Evolutionary conservation across 176 grass and related monocot genomes (phyloP).

Genomic region (Oryza meyeriana): DNA sequence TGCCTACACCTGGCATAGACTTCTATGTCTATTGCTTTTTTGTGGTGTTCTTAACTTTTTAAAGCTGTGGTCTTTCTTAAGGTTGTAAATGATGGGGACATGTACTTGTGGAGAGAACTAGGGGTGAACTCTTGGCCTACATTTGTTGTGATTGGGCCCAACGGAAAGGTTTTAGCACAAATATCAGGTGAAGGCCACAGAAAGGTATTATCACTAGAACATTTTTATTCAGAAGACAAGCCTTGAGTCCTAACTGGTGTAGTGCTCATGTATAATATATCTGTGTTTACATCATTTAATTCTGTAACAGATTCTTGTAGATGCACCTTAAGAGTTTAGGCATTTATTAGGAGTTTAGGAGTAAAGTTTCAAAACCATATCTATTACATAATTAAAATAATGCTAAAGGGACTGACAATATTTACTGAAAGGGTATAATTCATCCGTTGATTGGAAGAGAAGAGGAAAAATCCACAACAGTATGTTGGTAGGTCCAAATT

Average conservation of each 20-base stretch:
- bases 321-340: background rate
- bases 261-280: background rate
- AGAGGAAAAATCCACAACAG: background rate
- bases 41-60: constrained; percentile 3
- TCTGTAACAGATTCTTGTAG: background rate
- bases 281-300: background rate
- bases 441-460: background rate
- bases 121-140: constrained; percentile 97
- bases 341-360: background rate
- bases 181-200: constrained; percentile 88
- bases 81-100: constrained; percentile 94
- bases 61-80: constrained; percentile 39
- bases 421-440: background rate
- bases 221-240: constrained; percentile 14
- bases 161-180: constrained; percentile 82
- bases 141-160: constrained; percentile 86
- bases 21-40: background rate
- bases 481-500: background rate
- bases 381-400: background rate
- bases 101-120: constrained; percentile 93
- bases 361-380: background rate
- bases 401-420: background rate
- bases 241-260: background rate
- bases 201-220: constrained; percentile 49
- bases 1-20: background rate